These are phyloP conservation scores for Exophiala phaeomuriformis DNA, from an alignment of 2,329 filamentous ascomycete species.

Conservation along the genomic window DNA sequence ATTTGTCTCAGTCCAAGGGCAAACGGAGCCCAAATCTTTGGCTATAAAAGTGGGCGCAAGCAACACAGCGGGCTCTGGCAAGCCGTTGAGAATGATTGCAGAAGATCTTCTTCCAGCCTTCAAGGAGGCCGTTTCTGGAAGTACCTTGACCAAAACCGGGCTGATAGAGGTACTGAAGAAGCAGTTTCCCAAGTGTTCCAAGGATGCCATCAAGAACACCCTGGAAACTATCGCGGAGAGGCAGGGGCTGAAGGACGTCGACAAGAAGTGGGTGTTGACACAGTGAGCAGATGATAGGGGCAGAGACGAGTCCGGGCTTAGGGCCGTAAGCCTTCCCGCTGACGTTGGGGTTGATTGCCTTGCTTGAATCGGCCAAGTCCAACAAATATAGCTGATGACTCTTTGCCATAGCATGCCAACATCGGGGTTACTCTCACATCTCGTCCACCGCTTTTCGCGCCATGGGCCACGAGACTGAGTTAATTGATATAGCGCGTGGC, in stretches of 20 bases:
- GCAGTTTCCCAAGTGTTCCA: slow-evolving; percentile 63
- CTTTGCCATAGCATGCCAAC: too few species aligned
- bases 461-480: too few species aligned
- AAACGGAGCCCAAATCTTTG: slow-evolving; percentile 5
- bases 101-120: slow-evolving; percentile 58
- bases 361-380: too few species aligned
- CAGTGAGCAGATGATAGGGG: not conserved
- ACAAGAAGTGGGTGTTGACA: slow-evolving; percentile 56
- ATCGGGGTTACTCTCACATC: too few species aligned
- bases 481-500: too few species aligned
- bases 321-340: too few species aligned
- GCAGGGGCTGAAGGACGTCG: slow-evolving; percentile 53
- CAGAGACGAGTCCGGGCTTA: too few species aligned
- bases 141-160: slow-evolving; percentile 65
- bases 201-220: slow-evolving; percentile 63
- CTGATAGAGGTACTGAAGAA: slow-evolving; percentile 69
- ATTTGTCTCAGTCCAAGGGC: not conserved
- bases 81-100: slow-evolving; percentile 40
- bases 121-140: slow-evolving; percentile 61
- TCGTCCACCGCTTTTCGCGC: too few species aligned
- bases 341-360: too few species aligned
- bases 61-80: slow-evolving; percentile 5
- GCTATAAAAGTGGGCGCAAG: not conserved
- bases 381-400: too few species aligned
- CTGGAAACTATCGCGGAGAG: slow-evolving; percentile 59